phyloP scores from a whole-genome alignment of 2,329 filamentous ascomycete genomes.

The Colletotrichum costaricense region DNA sequence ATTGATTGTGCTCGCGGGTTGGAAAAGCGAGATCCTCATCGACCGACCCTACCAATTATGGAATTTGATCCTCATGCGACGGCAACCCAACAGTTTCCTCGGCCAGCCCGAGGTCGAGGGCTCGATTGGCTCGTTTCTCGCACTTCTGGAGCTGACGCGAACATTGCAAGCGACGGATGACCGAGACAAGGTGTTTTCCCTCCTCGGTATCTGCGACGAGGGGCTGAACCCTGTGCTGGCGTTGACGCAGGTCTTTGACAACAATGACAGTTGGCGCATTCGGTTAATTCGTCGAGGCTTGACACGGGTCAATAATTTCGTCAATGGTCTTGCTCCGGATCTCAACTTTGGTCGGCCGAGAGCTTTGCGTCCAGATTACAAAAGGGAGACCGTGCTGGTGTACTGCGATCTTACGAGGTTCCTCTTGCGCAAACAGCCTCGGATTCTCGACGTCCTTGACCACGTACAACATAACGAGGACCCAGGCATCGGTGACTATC shows the following conservation, averaged over 20 bases:
- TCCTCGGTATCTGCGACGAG: conserved; percentile 27
- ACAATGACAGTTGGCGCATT: conserved; percentile 23
- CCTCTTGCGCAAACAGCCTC: conserved; percentile 31
- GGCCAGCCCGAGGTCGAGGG: conserved; percentile 3
- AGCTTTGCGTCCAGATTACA: conserved; percentile 33
- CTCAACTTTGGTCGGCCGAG: conserved; percentile 26
- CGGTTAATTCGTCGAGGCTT: conserved; percentile 23
- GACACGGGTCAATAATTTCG: conserved; percentile 19
- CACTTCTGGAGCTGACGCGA: conserved; percentile 22
- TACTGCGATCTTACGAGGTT: conserved; percentile 36
- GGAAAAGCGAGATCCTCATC: conserved; percentile 4
- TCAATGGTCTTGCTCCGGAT: conserved; percentile 19
- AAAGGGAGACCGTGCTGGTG: conserved; percentile 22
- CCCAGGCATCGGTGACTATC: conserved; percentile 24
- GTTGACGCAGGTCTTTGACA: conserved; percentile 9
- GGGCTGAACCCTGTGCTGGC: conserved; percentile 26
- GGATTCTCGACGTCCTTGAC: conserved; percentile 29
- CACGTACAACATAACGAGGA: conserved; percentile 33
- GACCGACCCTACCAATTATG: conserved; percentile 20
- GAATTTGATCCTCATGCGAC: conserved; percentile 19
- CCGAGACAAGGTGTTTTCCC: conserved; percentile 28
- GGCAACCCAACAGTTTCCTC: conserved; percentile 3
- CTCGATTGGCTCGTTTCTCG: conserved; percentile 21
- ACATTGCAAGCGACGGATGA: conserved; percentile 27
- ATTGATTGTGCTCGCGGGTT: not conserved